Base-by-base conservation (phyloP, 768 basidiomycete genomes). In the Dentipellis sp. region DNA sequence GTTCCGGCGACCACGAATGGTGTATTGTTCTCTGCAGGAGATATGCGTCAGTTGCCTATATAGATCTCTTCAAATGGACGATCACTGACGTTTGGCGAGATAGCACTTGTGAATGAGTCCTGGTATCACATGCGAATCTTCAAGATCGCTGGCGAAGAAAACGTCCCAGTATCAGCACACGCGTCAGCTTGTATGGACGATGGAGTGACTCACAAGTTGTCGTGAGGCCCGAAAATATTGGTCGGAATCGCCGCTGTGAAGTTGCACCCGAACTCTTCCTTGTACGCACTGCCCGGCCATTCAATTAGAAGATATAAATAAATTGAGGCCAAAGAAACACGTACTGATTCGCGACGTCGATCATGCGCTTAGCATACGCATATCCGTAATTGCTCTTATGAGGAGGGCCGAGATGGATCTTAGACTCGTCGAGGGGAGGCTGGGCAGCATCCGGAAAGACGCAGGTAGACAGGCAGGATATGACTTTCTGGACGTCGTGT, bases 231-330 rank as follows among this genome's bases (percentile, higher is more conserved):
- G 66, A 97, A 97, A n/a, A 97, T 83, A 67, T 94, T 97, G 10
- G 95, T 97, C 1, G 95, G 94, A 65, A 98, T 98, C 12, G 94
- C 93, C 40, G 92, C 91, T 3, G 94, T 97, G 67, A 97, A 97
- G 71, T 91, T 92, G 73, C 84, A 84, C 17, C 94, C 94, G 63
- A 86, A 95, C 69, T 97, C 87, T 62, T 95, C 92, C 72, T 94
- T 87, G 78, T 97, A 98, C 0, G 94, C 94, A 60, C 94, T 94
- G 57, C 23, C 29, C 42, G 39, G 17, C 0, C 14, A 2, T 11
- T 17, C 11, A 11, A 11, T 6, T 34, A n/a, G 17, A 53, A 29
- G 35, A 34, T 8, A 6, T 29, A 6, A 11, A 46, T 17, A 17
- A 40, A 34, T 14, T 17, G n/a, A 19, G 42, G 10, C 36, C 17